Evolutionary conservation across 148 eudicot genomes (phyloP).

Genomic region (Nepenthes gracilis): DNA sequence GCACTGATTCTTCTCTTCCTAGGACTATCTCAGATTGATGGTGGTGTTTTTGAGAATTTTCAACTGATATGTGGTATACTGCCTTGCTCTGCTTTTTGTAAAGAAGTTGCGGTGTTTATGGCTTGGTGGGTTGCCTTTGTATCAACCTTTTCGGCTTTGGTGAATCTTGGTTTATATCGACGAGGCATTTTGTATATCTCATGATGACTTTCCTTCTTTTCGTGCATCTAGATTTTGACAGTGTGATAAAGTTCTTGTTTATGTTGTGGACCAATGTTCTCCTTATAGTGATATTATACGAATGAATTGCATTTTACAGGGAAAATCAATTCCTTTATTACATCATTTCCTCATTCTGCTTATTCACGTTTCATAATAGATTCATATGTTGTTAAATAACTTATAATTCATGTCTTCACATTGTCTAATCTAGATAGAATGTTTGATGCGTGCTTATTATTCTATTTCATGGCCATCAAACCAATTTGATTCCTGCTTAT

Average conservation of each 20-base stretch:
- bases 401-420: too few relatives aligned
- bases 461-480: too few relatives aligned
- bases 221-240: neutral
- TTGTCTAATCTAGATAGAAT: too few relatives aligned
- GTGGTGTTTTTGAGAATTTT: slow-evolving; percentile 31
- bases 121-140: slow-evolving; percentile 88
- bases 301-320: too few relatives aligned
- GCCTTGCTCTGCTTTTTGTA: slow-evolving; percentile 46
- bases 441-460: too few relatives aligned
- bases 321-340: too few relatives aligned
- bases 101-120: slow-evolving; percentile 57
- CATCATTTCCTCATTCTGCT: too few relatives aligned
- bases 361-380: too few relatives aligned
- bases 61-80: slow-evolving; percentile 25
- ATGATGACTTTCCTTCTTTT: slow-evolving; percentile 18
- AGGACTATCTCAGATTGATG: slow-evolving; percentile 60
- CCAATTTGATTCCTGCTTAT: too few relatives aligned
- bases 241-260: neutral
- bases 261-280: too few relatives aligned
- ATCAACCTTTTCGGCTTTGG: slow-evolving; percentile 55
- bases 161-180: slow-evolving; percentile 58
- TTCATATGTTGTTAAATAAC: too few relatives aligned
- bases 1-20: slow-evolving; percentile 57
- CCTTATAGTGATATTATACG: too few relatives aligned
- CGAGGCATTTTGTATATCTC: slow-evolving; percentile 75